Base-by-base conservation (phyloP, 2,329 filamentous ascomycete species). In the Aspergillus jensenii region DNA sequence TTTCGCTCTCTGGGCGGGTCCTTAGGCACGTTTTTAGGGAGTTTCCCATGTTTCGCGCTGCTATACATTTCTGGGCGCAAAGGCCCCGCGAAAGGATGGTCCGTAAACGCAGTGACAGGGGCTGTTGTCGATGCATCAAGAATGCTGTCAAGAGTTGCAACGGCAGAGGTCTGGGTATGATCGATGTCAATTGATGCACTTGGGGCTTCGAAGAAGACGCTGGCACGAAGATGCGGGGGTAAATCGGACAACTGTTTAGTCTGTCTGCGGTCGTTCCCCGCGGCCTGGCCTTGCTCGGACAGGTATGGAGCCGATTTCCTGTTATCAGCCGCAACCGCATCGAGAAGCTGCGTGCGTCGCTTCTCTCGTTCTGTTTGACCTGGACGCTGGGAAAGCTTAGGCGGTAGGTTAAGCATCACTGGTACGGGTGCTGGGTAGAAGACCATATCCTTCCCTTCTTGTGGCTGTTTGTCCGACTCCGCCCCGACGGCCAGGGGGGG, bases 371-470 rank as follows among this genome's bases (percentile, higher is more conserved):
- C 82, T 9, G 81, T 77, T 3, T 84, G 84, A 8, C 89, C 21
- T n/a, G 56, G 86, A 52, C 87, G 83, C 67, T 88, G 90, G 1
- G 93, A 96, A 51, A 98, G 78, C 67, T 91, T 90, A 45, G 92
- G 91, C 1, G 95, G 95, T 12, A 99, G 79, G 67, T 96, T 98
- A 57, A 99, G 82, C 87, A 96, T 93, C 61, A 90, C 88, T 3
- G 95, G 95, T 3, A 99, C 95, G 1, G 91, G 93, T 3, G 95
- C 95, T 14, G 95, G 95, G 72, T 99, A 99, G 75, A 89, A 98
- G 9, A 96, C 86, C 90, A 98, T 96, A 65, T 87, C 81, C 64
- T 93, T 86, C 4, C 86, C 88, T 1, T 88, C 88, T 50, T 69
- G 71, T 3, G 76, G 72, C 56, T 77, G 71, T 51, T 73, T 70